A percentile compares a stretch with the other conserved stretches of the same genome.
Evolutionary conservation across 345 rosid species (phyloP).

Genomic region (Ailanthus altissimus): DNA sequence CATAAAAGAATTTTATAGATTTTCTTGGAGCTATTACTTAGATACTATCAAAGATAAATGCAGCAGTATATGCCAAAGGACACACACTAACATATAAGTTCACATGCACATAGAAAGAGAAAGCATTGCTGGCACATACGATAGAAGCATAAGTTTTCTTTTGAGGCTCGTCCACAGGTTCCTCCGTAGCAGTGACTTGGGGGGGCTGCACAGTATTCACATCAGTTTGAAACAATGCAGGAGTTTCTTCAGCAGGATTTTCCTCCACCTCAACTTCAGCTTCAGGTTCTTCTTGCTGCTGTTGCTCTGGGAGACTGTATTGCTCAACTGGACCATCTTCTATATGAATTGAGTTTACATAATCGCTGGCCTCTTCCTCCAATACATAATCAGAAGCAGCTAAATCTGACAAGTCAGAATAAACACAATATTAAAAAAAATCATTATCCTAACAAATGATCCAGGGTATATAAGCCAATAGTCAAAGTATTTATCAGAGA

Average conservation of each 20-base stretch:
- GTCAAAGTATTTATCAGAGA: background rate
- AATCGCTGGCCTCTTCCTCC: constrained; percentile 84
- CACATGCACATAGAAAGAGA: background rate
- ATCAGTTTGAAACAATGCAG: constrained; percentile 37
- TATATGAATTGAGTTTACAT: constrained; percentile 58
- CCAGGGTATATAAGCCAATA: background rate
- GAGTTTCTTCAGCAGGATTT: constrained; percentile 54
- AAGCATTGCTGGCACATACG: constrained; percentile 44
- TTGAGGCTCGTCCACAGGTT: constrained; percentile 60
- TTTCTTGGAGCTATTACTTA: background rate
- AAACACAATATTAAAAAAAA: constrained; percentile 1
- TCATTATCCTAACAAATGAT: background rate
- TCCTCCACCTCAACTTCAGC: constrained; percentile 63
- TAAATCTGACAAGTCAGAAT: constrained; percentile 24
- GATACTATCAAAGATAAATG: background rate
- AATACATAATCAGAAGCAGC: constrained; percentile 67
- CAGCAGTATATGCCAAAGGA: background rate
- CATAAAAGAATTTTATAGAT: background rate
- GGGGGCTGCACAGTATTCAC: constrained; percentile 50
- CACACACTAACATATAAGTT: background rate
- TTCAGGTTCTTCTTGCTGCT: constrained; percentile 59
- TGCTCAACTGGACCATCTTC: constrained; percentile 74
- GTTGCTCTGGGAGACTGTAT: constrained; percentile 64
- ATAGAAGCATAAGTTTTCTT: constrained; percentile 89
- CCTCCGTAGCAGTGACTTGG: constrained; percentile 50